Evolutionary conservation across 2,329 filamentous ascomycete species (phyloP).

Genomic region (Diaporthe eres): DNA sequence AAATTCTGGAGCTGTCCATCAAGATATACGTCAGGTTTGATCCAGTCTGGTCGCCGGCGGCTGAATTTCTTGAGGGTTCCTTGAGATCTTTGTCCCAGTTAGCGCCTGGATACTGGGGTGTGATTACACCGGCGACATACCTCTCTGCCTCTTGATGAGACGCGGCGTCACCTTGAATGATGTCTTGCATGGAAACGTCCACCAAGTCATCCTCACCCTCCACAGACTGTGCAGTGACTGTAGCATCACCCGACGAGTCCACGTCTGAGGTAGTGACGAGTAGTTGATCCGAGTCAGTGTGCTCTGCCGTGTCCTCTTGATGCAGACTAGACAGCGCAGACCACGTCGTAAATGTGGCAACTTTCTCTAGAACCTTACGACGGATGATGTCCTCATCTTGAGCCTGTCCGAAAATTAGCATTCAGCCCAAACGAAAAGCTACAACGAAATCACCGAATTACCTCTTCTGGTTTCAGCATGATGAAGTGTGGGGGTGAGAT

Average conservation of each 20-base stretch:
- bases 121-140: constrained; percentile 44
- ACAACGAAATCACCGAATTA: constrained; percentile 49
- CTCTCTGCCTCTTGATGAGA: constrained; percentile 43
- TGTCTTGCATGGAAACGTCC: constrained; percentile 87
- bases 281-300: constrained; percentile 77
- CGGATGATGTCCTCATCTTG: constrained; percentile 78
- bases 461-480: constrained; percentile 80
- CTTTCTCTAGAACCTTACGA: constrained; percentile 83
- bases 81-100: constrained; percentile 43
- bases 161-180: constrained; percentile 51
- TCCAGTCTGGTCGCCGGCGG: constrained; percentile 66
- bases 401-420: constrained; percentile 57
- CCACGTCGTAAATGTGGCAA: constrained; percentile 82
- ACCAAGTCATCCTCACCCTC: constrained; percentile 93
- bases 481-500: constrained; percentile 76
- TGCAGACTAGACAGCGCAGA: constrained; percentile 47
- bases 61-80: constrained; percentile 63
- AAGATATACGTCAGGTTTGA: constrained; percentile 69
- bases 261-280: constrained; percentile 74
- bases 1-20: constrained; percentile 75
- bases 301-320: constrained; percentile 66
- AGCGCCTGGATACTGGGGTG: constrained; percentile 3
- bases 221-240: constrained; percentile 81
- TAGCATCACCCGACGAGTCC: constrained; percentile 75
- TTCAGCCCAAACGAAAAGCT: constrained; percentile 43